Percentiles rank a stretch among this genome's conserved stretches.
Conservation (phyloP, 2,329 filamentous ascomycete genomes). For the Chaetothyriales sp. region DNA sequence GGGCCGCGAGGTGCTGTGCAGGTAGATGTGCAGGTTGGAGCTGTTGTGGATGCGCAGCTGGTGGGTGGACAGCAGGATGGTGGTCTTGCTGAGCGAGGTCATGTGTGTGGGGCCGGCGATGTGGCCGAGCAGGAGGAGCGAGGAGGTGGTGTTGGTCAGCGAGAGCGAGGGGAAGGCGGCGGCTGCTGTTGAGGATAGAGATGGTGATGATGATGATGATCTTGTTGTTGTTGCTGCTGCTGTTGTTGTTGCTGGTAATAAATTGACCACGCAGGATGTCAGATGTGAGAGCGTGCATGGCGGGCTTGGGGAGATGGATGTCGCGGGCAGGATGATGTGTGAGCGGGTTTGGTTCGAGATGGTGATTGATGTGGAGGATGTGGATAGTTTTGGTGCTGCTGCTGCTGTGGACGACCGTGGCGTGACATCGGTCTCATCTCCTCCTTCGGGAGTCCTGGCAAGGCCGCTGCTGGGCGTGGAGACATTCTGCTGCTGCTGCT, state of each 20-base stretch:
- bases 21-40: conserved; percentile 63
- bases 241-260: conserved; percentile 45
- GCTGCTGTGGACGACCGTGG: too few species aligned
- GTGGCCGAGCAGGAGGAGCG: conserved; percentile 61
- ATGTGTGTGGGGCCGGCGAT: conserved; percentile 72
- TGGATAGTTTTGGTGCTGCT: conserved; percentile 43
- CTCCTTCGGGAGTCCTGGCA: too few species aligned
- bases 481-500: background rate
- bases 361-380: conserved; percentile 42
- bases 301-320: conserved; percentile 54
- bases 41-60: conserved; percentile 92
- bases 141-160: conserved; percentile 53
- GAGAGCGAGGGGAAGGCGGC: conserved; percentile 53
- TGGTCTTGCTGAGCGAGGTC: conserved; percentile 55
- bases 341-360: conserved; percentile 53
- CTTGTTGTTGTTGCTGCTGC: background rate
- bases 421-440: too few species aligned
- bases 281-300: conserved; percentile 60
- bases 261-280: conserved; percentile 58
- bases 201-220: conserved; percentile 37
- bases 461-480: too few species aligned
- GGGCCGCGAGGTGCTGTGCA: conserved; percentile 66
- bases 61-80: conserved; percentile 58
- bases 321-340: conserved; percentile 62
- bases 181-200: conserved; percentile 35